Base-by-base conservation (phyloP, 225 moss, liverwort and hornwort species). In the Thuidium tamariscinum region DNA sequence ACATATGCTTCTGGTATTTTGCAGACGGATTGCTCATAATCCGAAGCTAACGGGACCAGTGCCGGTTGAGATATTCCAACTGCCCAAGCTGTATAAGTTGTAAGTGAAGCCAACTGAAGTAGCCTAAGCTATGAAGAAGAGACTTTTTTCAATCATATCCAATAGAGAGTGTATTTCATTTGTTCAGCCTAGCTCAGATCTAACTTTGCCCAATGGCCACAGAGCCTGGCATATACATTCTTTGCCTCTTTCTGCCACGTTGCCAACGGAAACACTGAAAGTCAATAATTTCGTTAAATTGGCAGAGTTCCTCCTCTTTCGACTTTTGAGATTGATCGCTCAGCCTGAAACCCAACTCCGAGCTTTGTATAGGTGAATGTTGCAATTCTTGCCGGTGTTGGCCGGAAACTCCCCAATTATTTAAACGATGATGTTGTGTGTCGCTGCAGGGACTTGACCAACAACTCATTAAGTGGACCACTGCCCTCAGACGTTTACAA, bases 401-500 rank as follows among this genome's bases (percentile, higher is more conserved):
- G 21, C 57, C 22, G 25, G 25, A 25, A 21, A 21, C 41, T 69
- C 2, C 14, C 14, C 41, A 69, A 41, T 8, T 41, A n/a, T n/a
- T n/a, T n/a, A 23, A 11, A 72, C 7, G 4, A 48, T 48, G 2
- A 19, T 0, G 19, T 0, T 4, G 18, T 46, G 44, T 73, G 11
- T 11, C 1, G 11, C 2, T 48, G 19, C 48, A 73, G 48, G 4
- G 0, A 0, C 12, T 48, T 73, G 32, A 0, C 0, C 11, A 73
- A 48, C 48, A 73, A 72, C 48, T 48, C 30, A 18, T 48, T 72
- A 18, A 72, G 2, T 0, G 72, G 72, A 48, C 29, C 48, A 30
- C 7, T 72, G 4, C 73, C 11, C 30, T 48, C 71, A 6, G 71
- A 71, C 0, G 44, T 71, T 17, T 60, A 26, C 60, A 27, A 60